Evolutionary conservation across 2,329 filamentous ascomycete genomes (phyloP).

Genomic region (Rachicladosporium sp.): DNA sequence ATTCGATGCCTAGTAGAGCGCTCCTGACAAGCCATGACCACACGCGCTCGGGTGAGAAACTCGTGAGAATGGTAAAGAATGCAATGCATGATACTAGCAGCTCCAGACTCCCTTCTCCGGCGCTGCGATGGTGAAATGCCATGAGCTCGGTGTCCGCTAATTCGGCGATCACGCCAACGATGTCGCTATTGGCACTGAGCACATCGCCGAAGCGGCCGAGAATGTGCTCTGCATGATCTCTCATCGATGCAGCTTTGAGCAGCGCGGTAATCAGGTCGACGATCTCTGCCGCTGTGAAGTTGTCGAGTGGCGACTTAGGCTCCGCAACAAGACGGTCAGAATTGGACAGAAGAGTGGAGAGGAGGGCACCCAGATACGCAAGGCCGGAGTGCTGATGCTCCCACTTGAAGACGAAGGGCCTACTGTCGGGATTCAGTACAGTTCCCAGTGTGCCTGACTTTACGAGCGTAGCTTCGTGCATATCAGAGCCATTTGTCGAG

Average conservation of each 20-base stretch:
- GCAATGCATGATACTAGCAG: constrained; percentile 65
- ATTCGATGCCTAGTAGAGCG: constrained; percentile 63
- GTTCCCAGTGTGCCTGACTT: constrained; percentile 54
- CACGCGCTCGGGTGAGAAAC: constrained; percentile 64
- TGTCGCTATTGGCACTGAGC: constrained; percentile 48
- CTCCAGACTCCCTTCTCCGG: constrained; percentile 50
- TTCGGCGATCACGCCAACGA: constrained; percentile 70
- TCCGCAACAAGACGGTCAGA: constrained; percentile 13
- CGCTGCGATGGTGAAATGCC: constrained; percentile 38
- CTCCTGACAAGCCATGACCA: constrained; percentile 85
- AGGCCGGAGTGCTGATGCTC: constrained; percentile 65
- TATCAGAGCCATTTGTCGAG: constrained; percentile 1
- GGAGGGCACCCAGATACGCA: constrained; percentile 62
- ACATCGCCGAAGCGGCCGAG: constrained; percentile 39
- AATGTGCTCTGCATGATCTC: constrained; percentile 30
- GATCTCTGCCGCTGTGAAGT: constrained; percentile 57
- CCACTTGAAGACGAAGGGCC: constrained; percentile 63
- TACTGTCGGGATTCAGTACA: constrained; percentile 61
- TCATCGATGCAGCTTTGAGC: constrained; percentile 30
- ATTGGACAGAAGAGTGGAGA: constrained; percentile 54
- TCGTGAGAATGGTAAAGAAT: constrained; percentile 63
- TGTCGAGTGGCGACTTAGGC: constrained; percentile 28
- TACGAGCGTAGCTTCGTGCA: constrained; percentile 43
- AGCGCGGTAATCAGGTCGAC: constrained; percentile 63
- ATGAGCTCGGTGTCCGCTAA: constrained; percentile 62